Evolutionary conservation across 2,329 filamentous ascomycete genomes (phyloP), one percentile per base, ranked within the genome.

Genomic region (Penicillium sp.): DNA sequence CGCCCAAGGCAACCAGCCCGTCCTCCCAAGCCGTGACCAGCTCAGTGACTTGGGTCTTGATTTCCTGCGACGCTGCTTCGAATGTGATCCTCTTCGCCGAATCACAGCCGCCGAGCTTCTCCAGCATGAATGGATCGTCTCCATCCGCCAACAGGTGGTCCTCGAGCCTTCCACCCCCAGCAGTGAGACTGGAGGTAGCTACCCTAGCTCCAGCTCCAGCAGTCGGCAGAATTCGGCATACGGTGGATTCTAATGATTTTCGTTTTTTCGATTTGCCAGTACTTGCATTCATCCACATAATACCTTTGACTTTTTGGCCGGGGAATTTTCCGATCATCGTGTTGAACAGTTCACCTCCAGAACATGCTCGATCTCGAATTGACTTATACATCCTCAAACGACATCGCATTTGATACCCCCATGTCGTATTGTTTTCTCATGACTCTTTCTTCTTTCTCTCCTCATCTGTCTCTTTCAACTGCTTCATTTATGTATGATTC

Each of bases 1-100:
- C 69, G 94, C 94, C 1, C 93, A 96, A 71, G 94, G 94, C 61
- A 96, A 97, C 67, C 89, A 92, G 47, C 94, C 94, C 6, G 88
- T 91, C 70, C 81, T 97, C 53, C 94, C 94, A 1, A 82, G 85
- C 1, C 72, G 80, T 1, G 93, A 97, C 50, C 93, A 97, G 74
- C 83, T 99, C 60, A 94, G 89, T 68, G 83, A 87, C 0, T 76
- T 85, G 53, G 94, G 94, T 22, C 86, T 97, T 60, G 92, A 97
- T 70, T 97, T 99, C 69, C 74, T 99, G 62, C 85, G 85, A 66
- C 85, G 84, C 61, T 97, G 93, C 78, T 97, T 99, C 69, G 83
- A 89, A 56, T 84, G 89, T 20, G 92, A 97, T 73, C 91, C 94
- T 2, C 82, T 81, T 60, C 87, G 87, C 69, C 81, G 94, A 56